Evolutionary conservation across 192 early-diverging fungal genomes (phyloP).

Genomic region (Backusella circina): DNA sequence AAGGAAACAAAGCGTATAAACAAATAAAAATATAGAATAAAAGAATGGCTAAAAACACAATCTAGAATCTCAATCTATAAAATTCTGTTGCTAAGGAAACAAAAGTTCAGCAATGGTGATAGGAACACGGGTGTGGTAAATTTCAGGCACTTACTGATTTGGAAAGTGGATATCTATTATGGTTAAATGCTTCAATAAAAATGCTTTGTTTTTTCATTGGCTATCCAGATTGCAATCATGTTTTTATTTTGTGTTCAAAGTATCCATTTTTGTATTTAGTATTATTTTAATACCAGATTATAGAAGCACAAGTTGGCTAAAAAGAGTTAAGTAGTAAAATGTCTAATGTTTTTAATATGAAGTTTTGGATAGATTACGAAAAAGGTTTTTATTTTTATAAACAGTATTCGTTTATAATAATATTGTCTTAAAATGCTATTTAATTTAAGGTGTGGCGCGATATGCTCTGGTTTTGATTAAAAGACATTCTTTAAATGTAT

Average conservation of each 20-base stretch:
- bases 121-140: neutral
- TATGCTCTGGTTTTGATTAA: neutral
- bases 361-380: neutral
- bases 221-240: neutral
- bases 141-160: neutral
- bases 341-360: neutral
- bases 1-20: neutral
- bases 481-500: neutral
- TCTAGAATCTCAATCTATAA: neutral
- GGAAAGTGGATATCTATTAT: neutral
- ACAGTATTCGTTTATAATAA: neutral
- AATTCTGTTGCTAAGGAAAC: neutral
- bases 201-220: neutral
- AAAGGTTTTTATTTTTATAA: neutral
- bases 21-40: neutral
- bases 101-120: neutral
- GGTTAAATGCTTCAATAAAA: neutral
- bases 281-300: neutral
- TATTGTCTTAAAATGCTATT: neutral
- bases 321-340: neutral
- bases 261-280: neutral
- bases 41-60: neutral
- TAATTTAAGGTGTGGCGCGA: neutral
- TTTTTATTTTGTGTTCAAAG: neutral
- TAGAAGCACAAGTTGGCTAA: neutral